Percentiles rank a stretch among this genome's conserved stretches.
These are phyloP conservation scores for Capillidium heterosporum DNA, from an alignment of 371 early-diverging fungal genomes.

Conservation along the genomic window DNA sequence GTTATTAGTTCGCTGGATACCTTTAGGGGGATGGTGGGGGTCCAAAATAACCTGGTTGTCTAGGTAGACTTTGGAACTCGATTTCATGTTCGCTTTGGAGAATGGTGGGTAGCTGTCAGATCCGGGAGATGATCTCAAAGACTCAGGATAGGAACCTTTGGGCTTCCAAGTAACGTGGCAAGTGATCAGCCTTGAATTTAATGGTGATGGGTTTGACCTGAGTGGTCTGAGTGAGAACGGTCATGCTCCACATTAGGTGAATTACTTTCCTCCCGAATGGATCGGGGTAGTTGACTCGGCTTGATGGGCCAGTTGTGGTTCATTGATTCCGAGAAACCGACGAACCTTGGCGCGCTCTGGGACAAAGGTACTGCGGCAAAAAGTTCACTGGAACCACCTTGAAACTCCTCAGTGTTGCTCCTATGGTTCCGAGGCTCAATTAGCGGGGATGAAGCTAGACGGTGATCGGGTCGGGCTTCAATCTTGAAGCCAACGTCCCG, in stretches of 20 bases:
- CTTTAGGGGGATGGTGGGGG: slow-evolving; percentile 51
- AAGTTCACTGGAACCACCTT: slow-evolving; percentile 7
- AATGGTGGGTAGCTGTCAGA: background rate
- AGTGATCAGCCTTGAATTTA: background rate
- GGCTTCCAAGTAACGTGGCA: background rate
- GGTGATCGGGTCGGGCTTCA: no score
- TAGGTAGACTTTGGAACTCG: background rate
- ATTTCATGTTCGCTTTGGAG: background rate
- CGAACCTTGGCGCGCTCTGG: slow-evolving; percentile 2
- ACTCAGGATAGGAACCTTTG: slow-evolving; percentile 1
- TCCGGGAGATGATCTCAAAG: slow-evolving; percentile 1
- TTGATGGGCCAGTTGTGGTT: background rate
- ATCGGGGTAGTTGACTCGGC: background rate
- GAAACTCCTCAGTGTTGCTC: no score
- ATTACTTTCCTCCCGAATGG: slow-evolving; percentile 8
- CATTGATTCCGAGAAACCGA: background rate
- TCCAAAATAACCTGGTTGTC: slow-evolving; percentile 28
- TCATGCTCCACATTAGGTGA: background rate
- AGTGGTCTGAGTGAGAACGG: slow-evolving; percentile 5
- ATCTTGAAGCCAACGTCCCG: no score
- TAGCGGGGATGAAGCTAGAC: no score
- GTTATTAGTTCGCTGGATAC: slow-evolving; percentile 31
- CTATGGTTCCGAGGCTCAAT: no score
- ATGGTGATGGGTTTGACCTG: slow-evolving; percentile 6
- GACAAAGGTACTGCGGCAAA: slow-evolving; percentile 12